phyloP scores from a whole-genome alignment of 768 basidiomycete species.

The Suillus bovinus region DNA sequence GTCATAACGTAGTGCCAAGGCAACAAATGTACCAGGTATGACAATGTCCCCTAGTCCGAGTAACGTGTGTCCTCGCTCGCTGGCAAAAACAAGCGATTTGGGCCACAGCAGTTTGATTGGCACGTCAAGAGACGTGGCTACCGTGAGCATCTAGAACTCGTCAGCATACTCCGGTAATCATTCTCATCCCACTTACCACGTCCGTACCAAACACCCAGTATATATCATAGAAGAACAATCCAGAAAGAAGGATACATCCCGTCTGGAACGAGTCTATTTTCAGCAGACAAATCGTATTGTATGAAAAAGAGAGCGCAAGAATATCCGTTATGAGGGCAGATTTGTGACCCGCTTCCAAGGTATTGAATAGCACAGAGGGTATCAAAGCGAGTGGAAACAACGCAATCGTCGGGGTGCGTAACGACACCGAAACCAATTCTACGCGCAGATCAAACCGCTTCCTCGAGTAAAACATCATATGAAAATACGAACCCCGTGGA shows the following conservation, averaged over 20 bases:
- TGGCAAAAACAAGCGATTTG: conserved; percentile 55
- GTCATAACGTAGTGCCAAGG: conserved; percentile 88
- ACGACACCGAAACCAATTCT: conserved; percentile 45
- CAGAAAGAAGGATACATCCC: conserved; percentile 77
- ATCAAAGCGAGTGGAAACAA: conserved; percentile 60
- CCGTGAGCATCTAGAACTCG: conserved; percentile 78
- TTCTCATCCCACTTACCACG: conserved; percentile 55
- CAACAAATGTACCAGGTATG: conserved; percentile 68
- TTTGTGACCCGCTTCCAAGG: conserved; percentile 44
- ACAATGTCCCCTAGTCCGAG: conserved; percentile 91
- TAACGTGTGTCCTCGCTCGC: conserved; percentile 73
- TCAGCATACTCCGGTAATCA: not conserved
- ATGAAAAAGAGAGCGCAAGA: conserved; percentile 73
- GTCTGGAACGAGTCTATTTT: conserved; percentile 90
- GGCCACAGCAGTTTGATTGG: conserved; percentile 94
- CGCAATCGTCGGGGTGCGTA: conserved; percentile 56
- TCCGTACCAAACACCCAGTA: conserved; percentile 93
- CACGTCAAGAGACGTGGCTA: conserved; percentile 85
- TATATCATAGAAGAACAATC: conserved; percentile 90
- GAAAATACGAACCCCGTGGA: conserved; percentile 36
- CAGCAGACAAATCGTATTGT: conserved; percentile 76
- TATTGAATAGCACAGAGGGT: conserved; percentile 66
- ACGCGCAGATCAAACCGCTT: conserved; percentile 1
- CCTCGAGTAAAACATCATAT: not conserved
- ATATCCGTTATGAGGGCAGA: conserved; percentile 79